Conservation (phyloP, 208 protist genomes). For the Trypanosoma caninum region DNA sequence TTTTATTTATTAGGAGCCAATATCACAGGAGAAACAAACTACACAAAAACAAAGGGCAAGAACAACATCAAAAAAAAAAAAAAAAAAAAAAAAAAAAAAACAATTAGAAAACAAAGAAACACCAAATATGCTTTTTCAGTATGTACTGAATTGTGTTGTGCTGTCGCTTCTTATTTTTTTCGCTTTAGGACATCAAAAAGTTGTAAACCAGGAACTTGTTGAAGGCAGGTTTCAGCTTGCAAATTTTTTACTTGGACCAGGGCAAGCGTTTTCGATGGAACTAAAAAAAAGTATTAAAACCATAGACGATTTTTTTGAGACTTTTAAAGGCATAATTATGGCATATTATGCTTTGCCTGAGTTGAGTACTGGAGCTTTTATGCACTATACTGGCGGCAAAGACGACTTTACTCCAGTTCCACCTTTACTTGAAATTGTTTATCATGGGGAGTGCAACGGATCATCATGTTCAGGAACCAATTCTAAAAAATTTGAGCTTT, state of each 20-base stretch:
- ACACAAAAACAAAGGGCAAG: neutral
- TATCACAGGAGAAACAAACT: too few relatives aligned
- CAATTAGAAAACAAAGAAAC: constrained; percentile 5
- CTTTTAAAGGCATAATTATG: constrained; percentile 30
- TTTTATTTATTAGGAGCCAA: constrained; percentile 4
- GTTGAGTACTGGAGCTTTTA: constrained; percentile 40
- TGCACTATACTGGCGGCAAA: constrained; percentile 41
- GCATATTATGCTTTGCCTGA: constrained; percentile 42
- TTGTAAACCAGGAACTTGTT: constrained; percentile 35
- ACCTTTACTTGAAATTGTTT: constrained; percentile 32
- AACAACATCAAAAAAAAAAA: neutral
- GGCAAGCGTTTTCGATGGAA: too few relatives aligned
- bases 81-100: neutral
- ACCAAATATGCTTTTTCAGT: constrained; percentile 40
- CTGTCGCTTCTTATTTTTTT: constrained; percentile 35
- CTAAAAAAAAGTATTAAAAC: constrained; percentile 38
- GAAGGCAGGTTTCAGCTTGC: constrained; percentile 38
- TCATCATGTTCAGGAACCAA: constrained; percentile 22
- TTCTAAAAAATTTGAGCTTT: constrained; percentile 15
- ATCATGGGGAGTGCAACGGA: constrained; percentile 29
- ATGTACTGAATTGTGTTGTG: constrained; percentile 27
- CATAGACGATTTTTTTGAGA: constrained; percentile 43
- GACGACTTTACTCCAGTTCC: constrained; percentile 15
- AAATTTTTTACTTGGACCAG: constrained; percentile 41
- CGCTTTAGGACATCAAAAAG: constrained; percentile 41